These are phyloP conservation scores for Colletotrichum lini DNA, from an alignment of 2,329 filamentous ascomycete genomes.

Conservation along the genomic window DNA sequence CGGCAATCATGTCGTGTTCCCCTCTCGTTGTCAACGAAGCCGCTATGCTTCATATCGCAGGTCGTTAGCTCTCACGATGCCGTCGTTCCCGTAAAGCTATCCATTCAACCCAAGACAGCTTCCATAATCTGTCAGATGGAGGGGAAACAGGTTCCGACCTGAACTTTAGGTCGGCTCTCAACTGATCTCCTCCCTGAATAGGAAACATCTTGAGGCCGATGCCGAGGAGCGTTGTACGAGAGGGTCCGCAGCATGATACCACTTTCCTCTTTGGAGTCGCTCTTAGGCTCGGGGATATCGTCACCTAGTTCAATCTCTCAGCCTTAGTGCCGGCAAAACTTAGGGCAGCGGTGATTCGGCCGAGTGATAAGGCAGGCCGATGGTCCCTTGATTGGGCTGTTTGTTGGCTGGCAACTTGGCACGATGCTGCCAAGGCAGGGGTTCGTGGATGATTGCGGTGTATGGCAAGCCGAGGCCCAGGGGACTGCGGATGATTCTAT, in stretches of 20 bases:
- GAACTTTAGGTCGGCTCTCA: not conserved
- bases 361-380: slow-evolving; percentile 1
- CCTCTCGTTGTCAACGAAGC: not conserved
- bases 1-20: not conserved
- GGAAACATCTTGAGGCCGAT: slow-evolving; percentile 30
- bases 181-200: slow-evolving; percentile 34
- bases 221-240: not conserved
- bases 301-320: not conserved
- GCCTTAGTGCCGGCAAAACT: not conserved
- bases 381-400: not conserved
- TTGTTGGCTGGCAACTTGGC: slow-evolving; percentile 14
- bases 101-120: too few relatives aligned
- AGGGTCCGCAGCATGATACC: slow-evolving; percentile 24
- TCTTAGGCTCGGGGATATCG: slow-evolving; percentile 12
- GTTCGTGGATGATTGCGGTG: slow-evolving; percentile 14
- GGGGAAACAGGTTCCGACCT: not conserved
- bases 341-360: not conserved
- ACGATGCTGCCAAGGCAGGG: slow-evolving; percentile 15
- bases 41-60: slow-evolving; percentile 34
- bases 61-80: slow-evolving; percentile 29
- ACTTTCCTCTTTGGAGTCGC: slow-evolving; percentile 31
- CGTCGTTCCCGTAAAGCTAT: slow-evolving; percentile 16
- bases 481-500: not conserved
- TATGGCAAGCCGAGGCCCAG: not conserved
- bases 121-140: not conserved